Evolutionary conservation across 2,329 filamentous ascomycete genomes (phyloP), one percentile per base, ranked within the genome.

Genomic region (Fusarium brachygibbosum): DNA sequence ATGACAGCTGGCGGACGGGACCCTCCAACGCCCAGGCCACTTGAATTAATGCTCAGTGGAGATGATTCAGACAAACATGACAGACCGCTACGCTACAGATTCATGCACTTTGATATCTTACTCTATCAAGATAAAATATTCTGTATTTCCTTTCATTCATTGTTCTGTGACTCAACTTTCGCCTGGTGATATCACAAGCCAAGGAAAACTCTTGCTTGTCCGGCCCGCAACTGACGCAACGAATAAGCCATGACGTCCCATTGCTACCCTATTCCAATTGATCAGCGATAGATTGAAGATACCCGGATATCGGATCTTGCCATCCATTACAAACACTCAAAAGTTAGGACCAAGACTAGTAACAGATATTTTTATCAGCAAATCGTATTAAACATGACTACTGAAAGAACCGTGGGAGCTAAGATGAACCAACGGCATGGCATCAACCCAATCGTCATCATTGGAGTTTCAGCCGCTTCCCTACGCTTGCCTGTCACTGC

Each of bases 181-280:
- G n/a, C 23, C 34, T 35, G n/a, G 31, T 50, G 23, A 50, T 57
- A 40, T 45, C 50, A 58, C 32, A n/a, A n/a, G 17, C 58, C 32
- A 50, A 44, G 23, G 28, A 34, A 21, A 25, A 21, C 21, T 49
- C 6, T 29, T 13, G 37, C 51, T 44, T 45, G 40, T 50, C 49
- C 23, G 44, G 19, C 11, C 31, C 37, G 29, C 38, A 59, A 23
- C 52, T 55, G 66, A 50, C 59, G 52, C 21, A 64, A 42, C 35
- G 35, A 48, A 69, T 69, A 48, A 42, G 8, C 65, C 41, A 68
- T 65, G 56, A 69, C 62, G 60, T 55, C 34, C 25, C 32, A 66
- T 61, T 68, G 46, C 50, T 68, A 68, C 66, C 66, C 66, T 66
- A 57, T 42, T 23, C 31, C 28, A 19, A 50, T 40, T 42, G 52